These are phyloP conservation scores for Trypanosoma lewisi DNA, from an alignment of 208 protist species.

Conservation along the genomic window DNA sequence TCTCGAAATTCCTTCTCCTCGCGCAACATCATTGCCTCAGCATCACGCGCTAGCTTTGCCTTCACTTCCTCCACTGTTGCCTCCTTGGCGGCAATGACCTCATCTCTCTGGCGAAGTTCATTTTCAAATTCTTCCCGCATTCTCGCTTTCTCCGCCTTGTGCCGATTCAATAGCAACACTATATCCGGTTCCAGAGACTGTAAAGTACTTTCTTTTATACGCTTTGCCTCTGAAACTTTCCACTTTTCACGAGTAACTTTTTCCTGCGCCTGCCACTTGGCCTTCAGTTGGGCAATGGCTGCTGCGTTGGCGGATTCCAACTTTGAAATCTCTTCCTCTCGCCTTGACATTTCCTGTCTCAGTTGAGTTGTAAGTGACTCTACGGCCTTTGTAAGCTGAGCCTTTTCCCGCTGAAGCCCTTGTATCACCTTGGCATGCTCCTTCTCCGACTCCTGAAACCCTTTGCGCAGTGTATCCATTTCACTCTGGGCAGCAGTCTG, in stretches of 20 bases:
- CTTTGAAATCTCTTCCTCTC: conserved; percentile 47
- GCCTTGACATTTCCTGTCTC: conserved; percentile 39
- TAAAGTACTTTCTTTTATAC: conserved; percentile 89
- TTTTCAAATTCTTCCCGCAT: conserved; percentile 87
- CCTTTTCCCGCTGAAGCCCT: conserved; percentile 50
- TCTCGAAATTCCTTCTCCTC: conserved; percentile 61
- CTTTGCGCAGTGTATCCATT: conserved; percentile 40
- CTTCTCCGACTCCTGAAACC: conserved; percentile 31
- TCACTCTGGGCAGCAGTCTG: conserved; percentile 37
- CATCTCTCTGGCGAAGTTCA: conserved; percentile 80
- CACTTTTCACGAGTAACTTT: conserved; percentile 79
- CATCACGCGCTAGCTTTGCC: conserved; percentile 55
- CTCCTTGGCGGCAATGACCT: conserved; percentile 75
- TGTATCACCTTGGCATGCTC: conserved; percentile 31
- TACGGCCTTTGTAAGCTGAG: conserved; percentile 42
- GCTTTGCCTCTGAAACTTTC: conserved; percentile 80
- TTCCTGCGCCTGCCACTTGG: conserved; percentile 77
- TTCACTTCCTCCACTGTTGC: conserved; percentile 67
- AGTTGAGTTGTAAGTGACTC: conserved; percentile 63
- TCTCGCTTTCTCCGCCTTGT: conserved; percentile 89
- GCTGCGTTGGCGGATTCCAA: conserved; percentile 68
- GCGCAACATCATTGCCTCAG: conserved; percentile 43
- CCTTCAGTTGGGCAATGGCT: conserved; percentile 60
- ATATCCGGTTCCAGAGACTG: conserved; percentile 92
- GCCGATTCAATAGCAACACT: conserved; percentile 86